Conservation (phyloP, 164 flowering plant species). For the Pachysandra terminalis region DNA sequence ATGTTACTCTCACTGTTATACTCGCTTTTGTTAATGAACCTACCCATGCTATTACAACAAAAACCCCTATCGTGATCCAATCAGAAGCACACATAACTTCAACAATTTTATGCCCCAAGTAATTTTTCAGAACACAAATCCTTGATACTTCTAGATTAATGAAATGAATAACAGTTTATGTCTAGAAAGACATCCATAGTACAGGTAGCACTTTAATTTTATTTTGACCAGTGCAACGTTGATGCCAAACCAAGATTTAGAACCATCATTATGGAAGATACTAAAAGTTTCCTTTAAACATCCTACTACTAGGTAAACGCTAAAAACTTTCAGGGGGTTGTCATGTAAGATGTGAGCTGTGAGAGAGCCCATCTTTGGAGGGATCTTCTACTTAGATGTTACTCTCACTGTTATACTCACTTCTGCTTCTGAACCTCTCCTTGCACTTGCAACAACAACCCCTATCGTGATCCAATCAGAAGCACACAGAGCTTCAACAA, state of each 20-base stretch:
- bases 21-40: not conserved
- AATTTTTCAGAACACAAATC: too few species aligned
- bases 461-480: not conserved
- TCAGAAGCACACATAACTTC: not conserved
- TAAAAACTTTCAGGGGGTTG: not conserved
- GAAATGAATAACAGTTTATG: too few species aligned
- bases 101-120: not conserved
- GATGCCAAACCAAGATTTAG: too few species aligned
- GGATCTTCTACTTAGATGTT: too few species aligned
- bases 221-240: too few species aligned
- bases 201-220: too few species aligned
- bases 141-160: too few species aligned
- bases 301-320: too few species aligned
- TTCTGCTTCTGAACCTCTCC: not conserved
- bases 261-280: too few species aligned
- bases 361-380: too few species aligned
- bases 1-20: not conserved
- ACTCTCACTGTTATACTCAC: not conserved
- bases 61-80: not conserved
- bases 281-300: too few species aligned
- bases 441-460: not conserved
- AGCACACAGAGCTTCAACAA: not conserved
- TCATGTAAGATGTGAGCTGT: not conserved
- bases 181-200: too few species aligned
- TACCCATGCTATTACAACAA: not conserved